Conservation (phyloP, 306 rosid species). For the Quercus berberidifolia region DNA sequence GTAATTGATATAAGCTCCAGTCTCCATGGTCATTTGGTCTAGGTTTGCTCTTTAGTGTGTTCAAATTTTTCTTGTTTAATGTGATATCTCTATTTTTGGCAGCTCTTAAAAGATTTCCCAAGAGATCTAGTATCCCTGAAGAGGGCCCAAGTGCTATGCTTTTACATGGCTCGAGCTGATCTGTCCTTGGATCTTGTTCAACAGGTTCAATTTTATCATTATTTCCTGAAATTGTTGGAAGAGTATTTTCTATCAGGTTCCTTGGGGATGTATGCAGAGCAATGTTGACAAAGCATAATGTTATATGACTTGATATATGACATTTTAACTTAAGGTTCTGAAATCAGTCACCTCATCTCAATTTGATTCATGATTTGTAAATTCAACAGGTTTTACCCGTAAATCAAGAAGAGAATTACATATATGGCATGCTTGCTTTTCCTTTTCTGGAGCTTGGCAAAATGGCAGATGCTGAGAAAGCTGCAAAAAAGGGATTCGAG, state of each 20-base stretch:
- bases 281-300: not conserved
- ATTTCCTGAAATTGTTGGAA: not conserved
- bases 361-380: not conserved
- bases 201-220: conserved; percentile 49
- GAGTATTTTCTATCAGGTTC: not conserved
- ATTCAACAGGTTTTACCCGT: conserved; percentile 62
- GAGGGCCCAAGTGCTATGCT: conserved; percentile 76
- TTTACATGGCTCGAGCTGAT: conserved; percentile 72
- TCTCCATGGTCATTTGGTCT: not conserved
- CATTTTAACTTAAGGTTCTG: not conserved
- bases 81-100: conserved; percentile 10
- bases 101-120: conserved; percentile 75
- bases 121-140: conserved; percentile 75
- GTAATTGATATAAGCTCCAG: not conserved
- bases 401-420: conserved; percentile 59
- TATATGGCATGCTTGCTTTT: conserved; percentile 89
- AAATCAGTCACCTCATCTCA: not conserved
- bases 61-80: not conserved
- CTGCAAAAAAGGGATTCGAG: conserved; percentile 67
- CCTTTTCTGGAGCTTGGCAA: conserved; percentile 76
- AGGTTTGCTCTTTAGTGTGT: not conserved
- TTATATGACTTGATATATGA: not conserved
- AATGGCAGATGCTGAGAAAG: conserved; percentile 78
- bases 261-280: not conserved
- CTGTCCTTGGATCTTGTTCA: conserved; percentile 53